Percentiles rank a stretch among this genome's conserved stretches.
phyloP scores from a whole-genome alignment of 345 rosid genomes.

The Euphorbia pulcherrima region DNA sequence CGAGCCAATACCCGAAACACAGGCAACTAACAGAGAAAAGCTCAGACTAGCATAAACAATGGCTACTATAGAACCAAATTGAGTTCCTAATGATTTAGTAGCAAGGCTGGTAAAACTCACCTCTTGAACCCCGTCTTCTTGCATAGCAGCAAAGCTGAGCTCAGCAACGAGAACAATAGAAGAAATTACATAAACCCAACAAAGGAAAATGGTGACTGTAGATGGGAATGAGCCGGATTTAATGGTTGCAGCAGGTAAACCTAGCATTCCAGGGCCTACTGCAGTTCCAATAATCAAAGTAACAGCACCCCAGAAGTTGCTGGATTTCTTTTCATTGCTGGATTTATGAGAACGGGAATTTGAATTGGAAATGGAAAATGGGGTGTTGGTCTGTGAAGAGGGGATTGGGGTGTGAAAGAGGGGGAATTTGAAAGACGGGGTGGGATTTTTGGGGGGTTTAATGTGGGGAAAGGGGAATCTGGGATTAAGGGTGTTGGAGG shows the following conservation, averaged over 20 bases:
- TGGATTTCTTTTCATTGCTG: background rate
- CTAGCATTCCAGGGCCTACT: conserved; percentile 90
- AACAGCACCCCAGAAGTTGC: conserved; percentile 88
- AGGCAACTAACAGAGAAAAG: conserved; percentile 77
- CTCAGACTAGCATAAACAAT: conserved; percentile 74
- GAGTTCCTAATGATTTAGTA: conserved; percentile 63
- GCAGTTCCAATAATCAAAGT: conserved; percentile 87
- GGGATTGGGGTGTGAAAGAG: conserved; percentile 5
- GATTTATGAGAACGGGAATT: background rate
- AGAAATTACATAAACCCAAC: conserved; percentile 82
- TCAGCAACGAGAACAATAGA: conserved; percentile 85
- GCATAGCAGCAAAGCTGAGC: conserved; percentile 81
- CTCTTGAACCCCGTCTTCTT: conserved; percentile 69
- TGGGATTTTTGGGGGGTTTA: conserved; percentile 1
- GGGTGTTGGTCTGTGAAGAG: background rate
- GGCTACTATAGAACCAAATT: conserved; percentile 70
- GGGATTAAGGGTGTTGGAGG: background rate
- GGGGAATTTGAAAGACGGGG: background rate
- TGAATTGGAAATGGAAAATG: conserved; percentile 6
- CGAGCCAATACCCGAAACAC: conserved; percentile 87
- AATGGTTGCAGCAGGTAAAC: conserved; percentile 78
- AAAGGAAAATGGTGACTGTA: conserved; percentile 51
- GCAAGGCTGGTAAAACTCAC: conserved; percentile 88
- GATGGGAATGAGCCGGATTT: conserved; percentile 76
- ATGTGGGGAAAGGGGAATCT: conserved; percentile 12